Percentiles rank a stretch among this genome's conserved stretches.
phyloP scores from a whole-genome alignment of 1,284 basidiomycete genomes.

The Puccinia novopanici region DNA sequence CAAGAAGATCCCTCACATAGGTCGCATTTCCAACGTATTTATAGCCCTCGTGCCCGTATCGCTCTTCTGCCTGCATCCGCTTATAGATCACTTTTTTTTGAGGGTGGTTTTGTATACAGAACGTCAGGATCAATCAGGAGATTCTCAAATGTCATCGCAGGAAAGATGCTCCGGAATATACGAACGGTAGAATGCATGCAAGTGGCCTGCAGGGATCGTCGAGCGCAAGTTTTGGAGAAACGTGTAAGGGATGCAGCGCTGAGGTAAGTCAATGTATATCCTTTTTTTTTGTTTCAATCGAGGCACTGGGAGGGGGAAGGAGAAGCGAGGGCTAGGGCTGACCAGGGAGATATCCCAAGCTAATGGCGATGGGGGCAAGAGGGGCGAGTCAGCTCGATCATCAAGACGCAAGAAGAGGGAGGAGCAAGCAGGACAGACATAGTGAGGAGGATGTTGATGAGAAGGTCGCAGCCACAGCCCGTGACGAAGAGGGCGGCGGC shows the following conservation, averaged over 20 bases:
- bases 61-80: conserved; percentile 75
- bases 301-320: not conserved
- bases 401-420: not conserved
- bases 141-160: no score
- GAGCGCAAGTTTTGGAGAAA: not conserved
- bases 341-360: conserved; percentile 49
- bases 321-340: not conserved
- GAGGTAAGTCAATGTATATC: no score
- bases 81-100: conserved; percentile 67
- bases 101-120: conserved; percentile 63
- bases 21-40: conserved; percentile 61
- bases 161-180: conserved; percentile 52
- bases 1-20: conserved; percentile 20
- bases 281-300: not conserved
- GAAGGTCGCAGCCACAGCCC: conserved; percentile 70
- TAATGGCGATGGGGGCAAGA: not conserved
- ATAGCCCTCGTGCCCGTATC: conserved; percentile 71
- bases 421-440: conserved; percentile 63
- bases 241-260: not conserved
- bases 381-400: not conserved
- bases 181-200: conserved; percentile 59
- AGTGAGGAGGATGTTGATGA: conserved; percentile 77
- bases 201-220: conserved; percentile 58
- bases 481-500: conserved; percentile 70
- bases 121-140: no score